Evolutionary conservation across 1,284 basidiomycete genomes (phyloP).

Genomic region (Tilletia caries): DNA sequence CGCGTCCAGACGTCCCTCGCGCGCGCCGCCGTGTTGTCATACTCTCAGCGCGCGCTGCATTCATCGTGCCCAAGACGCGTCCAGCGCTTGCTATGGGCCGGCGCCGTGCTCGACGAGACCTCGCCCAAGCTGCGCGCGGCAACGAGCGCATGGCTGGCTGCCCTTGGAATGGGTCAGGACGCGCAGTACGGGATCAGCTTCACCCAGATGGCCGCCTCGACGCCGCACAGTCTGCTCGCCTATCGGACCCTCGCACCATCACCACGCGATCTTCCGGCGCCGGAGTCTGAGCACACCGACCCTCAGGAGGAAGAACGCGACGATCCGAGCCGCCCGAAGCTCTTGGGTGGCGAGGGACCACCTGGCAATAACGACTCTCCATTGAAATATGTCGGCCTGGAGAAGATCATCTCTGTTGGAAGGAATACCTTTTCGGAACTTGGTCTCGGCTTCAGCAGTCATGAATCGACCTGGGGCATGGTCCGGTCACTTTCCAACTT

Average conservation of each 20-base stretch:
- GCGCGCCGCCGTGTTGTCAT: no score
- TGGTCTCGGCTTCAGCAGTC: constrained; percentile 15
- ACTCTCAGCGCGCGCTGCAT: no score
- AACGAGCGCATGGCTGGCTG: constrained; percentile 13
- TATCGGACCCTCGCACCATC: constrained; percentile 12
- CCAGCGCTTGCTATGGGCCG: constrained; percentile 15
- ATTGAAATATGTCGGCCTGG: constrained; percentile 1
- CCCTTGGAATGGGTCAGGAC: constrained; percentile 15
- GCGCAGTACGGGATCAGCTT: constrained; percentile 12
- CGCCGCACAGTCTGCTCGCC: constrained; percentile 14
- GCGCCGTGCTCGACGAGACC: constrained; percentile 14
- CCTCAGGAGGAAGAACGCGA: background rate
- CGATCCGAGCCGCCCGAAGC: background rate
- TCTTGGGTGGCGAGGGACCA: background rate
- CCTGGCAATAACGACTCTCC: background rate
- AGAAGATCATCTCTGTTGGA: constrained; percentile 17
- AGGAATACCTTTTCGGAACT: constrained; percentile 14
- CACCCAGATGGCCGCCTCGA: constrained; percentile 13
- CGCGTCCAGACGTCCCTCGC: no score
- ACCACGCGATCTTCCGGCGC: background rate
- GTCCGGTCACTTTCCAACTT: constrained; percentile 1
- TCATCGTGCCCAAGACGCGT: background rate
- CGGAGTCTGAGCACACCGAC: background rate
- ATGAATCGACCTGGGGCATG: constrained; percentile 18
- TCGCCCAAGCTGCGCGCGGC: background rate